Percentiles rank a stretch among this genome's conserved stretches.
These are phyloP conservation scores for Blastobotrys apis DNA, from an alignment of 1,139 yeast species.

Conservation along the genomic window DNA sequence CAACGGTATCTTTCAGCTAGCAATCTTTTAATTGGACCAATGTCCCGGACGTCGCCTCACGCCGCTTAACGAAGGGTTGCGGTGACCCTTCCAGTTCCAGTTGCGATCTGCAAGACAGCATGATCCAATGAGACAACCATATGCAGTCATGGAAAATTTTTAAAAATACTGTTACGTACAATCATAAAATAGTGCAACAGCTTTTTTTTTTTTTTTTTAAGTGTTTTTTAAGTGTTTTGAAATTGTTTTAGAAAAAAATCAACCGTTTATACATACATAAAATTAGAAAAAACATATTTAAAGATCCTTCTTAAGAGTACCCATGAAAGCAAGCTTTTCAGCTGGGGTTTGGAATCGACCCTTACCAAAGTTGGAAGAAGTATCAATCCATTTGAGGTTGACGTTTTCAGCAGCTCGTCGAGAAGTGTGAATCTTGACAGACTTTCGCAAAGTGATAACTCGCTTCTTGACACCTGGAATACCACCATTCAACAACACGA, in stretches of 20 bases:
- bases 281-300: conserved; percentile 21
- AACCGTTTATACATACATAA: conserved; percentile 5
- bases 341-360: conserved; percentile 99
- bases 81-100: no score
- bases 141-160: not conserved
- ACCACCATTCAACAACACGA: conserved; percentile 95
- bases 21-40: no score
- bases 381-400: conserved; percentile 98
- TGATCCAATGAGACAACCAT: not conserved
- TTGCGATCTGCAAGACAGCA: no score
- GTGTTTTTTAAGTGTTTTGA: not conserved
- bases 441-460: conserved; percentile 97
- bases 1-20: no score
- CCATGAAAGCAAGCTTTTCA: conserved; percentile 99
- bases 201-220: conserved; percentile 2
- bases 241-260: no score
- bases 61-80: no score
- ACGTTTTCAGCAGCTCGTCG: conserved; percentile 97
- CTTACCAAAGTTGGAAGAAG: conserved; percentile 99
- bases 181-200: not conserved
- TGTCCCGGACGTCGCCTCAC: no score
- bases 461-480: conserved; percentile 99
- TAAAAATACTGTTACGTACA: not conserved
- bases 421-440: conserved; percentile 95
- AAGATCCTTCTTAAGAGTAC: conserved; percentile 97